Base-by-base conservation (phyloP, 352 stramenopile genomes). In the Peronosclerospora sorghi region DNA sequence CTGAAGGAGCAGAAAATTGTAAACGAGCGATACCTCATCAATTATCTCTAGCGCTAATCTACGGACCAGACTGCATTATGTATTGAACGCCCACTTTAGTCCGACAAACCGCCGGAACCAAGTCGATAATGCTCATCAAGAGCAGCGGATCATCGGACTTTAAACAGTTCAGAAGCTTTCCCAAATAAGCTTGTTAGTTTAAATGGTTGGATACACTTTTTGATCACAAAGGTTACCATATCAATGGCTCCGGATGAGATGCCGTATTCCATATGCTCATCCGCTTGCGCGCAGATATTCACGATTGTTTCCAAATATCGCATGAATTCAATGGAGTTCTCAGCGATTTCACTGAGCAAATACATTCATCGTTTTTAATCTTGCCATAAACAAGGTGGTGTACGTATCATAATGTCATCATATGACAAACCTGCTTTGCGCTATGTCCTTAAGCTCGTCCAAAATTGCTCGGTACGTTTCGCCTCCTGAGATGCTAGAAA, bases 91-190 rank as follows among this genome's bases (percentile, higher is more conserved):
- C 80, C 19, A 72, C 48, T 10, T 71, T 65, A 4, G 74, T 88
- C 24, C 73, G 59, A 41, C 74, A 83, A 12, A 92, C 42, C 10
- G 72, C 77, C 1, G 77, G 77, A 13, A 92, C 51, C 37, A 92
- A 58, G 45, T 92, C 80, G 9, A 90, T 57, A 14, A 92, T 59
- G 36, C 87, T 92, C 75, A 92, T 83, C 49, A 88, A 50, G 44
- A 90, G 88, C 14, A 92, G 51, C 4, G 73, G 53, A 37, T 92
- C 80, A n/a, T 72, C 64, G 7, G 77, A 87, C 51, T 83, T 68
- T 24, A 92, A 55, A 28, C 73, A 77, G 19, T 76, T 54, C 26
- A 92, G 38, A 46, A 92, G 64, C 80, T 90, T 32, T 4, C 21
- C 41, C 21, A 44, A 8, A 48, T 15, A 10, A 51, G 30, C 47